Evolutionary conservation across 148 eudicot genomes (phyloP).

Genomic region (Camellia granthamiana): DNA sequence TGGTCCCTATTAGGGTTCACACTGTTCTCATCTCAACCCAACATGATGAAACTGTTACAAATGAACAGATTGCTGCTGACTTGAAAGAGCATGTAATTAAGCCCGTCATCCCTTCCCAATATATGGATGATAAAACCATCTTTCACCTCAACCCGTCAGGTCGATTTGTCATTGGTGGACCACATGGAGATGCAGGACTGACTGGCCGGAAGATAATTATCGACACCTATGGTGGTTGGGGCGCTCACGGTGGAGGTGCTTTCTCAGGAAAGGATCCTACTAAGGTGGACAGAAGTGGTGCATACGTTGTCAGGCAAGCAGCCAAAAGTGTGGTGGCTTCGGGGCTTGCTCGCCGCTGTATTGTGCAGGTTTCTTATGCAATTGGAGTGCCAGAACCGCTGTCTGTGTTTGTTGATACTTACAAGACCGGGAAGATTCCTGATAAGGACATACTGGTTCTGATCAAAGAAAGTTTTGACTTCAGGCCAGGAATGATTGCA

Average conservation of each 20-base stretch:
- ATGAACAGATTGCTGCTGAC: conserved; percentile 43
- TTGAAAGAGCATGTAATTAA: conserved; percentile 47
- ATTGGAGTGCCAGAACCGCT: conserved; percentile 52
- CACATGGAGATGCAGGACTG: conserved; percentile 52
- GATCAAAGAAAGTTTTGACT: conserved; percentile 48
- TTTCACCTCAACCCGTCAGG: conserved; percentile 54
- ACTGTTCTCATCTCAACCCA: conserved; percentile 54
- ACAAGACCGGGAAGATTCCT: conserved; percentile 47
- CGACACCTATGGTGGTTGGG: conserved; percentile 55
- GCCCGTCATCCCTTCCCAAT: conserved; percentile 43
- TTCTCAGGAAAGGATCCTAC: conserved; percentile 54
- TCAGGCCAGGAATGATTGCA: conserved; percentile 56
- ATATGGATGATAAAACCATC: conserved; percentile 46
- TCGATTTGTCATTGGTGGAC: conserved; percentile 51
- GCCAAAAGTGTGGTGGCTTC: conserved; percentile 51
- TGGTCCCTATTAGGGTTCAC: conserved; percentile 52
- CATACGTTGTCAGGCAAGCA: conserved; percentile 47
- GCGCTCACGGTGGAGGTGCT: conserved; percentile 54
- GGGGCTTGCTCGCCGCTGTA: conserved; percentile 47
- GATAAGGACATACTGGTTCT: conserved; percentile 45
- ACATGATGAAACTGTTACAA: conserved; percentile 48
- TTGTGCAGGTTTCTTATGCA: conserved; percentile 52
- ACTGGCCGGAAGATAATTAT: conserved; percentile 50
- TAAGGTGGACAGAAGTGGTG: conserved; percentile 53
- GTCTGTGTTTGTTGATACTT: conserved; percentile 53